Evolutionary conservation across 345 rosid genomes (phyloP).

Genomic region (Syzygium aromaticum): DNA sequence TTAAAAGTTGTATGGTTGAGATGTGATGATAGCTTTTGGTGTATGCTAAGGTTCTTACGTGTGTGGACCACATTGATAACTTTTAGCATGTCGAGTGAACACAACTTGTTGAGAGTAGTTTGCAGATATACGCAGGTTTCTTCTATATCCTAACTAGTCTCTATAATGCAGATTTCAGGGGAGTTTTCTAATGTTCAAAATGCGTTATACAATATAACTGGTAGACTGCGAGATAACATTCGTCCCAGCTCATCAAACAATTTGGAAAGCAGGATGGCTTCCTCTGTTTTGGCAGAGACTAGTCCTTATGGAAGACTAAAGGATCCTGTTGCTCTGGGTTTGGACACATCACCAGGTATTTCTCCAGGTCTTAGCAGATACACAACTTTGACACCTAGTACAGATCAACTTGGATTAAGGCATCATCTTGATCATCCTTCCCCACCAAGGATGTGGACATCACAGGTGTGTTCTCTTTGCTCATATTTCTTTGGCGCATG

Average conservation of each 20-base stretch:
- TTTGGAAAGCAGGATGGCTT: constrained; percentile 29
- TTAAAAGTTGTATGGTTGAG: not conserved
- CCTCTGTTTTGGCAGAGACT: constrained; percentile 39
- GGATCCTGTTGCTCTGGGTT: constrained; percentile 23
- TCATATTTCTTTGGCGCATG: not conserved
- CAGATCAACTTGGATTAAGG: constrained; percentile 43
- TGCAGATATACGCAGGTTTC: not conserved
- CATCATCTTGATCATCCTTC: constrained; percentile 27
- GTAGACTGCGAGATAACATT: constrained; percentile 67
- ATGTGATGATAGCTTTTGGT: not conserved
- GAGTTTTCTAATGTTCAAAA: constrained; percentile 63
- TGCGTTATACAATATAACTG: constrained; percentile 69
- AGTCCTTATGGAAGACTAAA: constrained; percentile 34
- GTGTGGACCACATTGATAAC: not conserved
- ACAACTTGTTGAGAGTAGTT: not conserved
- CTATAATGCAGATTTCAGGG: constrained; percentile 64
- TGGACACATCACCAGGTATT: constrained; percentile 20
- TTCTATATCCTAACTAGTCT: constrained; percentile 1
- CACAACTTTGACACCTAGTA: constrained; percentile 10
- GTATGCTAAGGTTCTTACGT: not conserved
- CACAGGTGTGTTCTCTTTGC: constrained; percentile 30
- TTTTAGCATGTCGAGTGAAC: not conserved
- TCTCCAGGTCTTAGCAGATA: constrained; percentile 32
- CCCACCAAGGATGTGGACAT: constrained; percentile 54
- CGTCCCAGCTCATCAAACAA: constrained; percentile 29